Evolutionary conservation across 1,139 yeast species (phyloP).

Genomic region (Blastobotrys ciferrii): DNA sequence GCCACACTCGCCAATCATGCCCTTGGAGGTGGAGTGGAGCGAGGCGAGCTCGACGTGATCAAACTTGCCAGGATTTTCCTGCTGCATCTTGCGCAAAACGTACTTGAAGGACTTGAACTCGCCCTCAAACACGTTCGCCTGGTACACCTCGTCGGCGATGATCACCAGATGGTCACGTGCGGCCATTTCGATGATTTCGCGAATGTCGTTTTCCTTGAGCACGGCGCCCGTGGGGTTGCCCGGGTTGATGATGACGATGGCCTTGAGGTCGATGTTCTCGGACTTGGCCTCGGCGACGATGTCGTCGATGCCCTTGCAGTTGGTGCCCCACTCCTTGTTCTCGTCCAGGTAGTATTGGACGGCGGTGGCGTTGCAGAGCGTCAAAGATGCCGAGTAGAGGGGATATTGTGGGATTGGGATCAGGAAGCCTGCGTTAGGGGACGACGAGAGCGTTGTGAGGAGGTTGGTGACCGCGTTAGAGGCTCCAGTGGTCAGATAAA

Average conservation of each 20-base stretch:
- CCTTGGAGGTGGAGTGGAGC: constrained; percentile 92
- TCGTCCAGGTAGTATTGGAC: constrained; percentile 89
- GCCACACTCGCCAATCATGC: constrained; percentile 97
- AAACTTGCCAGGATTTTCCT: constrained; percentile 50
- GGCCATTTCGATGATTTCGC: constrained; percentile 69
- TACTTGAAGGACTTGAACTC: constrained; percentile 47
- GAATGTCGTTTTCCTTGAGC: constrained; percentile 61
- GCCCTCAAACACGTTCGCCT: constrained; percentile 78
- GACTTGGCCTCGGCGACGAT: constrained; percentile 52
- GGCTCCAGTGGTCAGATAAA: constrained; percentile 90
- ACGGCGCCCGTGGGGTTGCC: constrained; percentile 97
- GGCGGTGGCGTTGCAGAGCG: constrained; percentile 76
- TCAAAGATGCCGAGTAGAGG: constrained; percentile 86
- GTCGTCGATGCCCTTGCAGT: constrained; percentile 60
- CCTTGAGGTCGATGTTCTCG: constrained; percentile 64
- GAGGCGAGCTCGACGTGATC: constrained; percentile 85
- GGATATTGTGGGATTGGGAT: constrained; percentile 99
- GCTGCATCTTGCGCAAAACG: constrained; percentile 56
- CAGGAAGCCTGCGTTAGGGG: constrained; percentile 73
- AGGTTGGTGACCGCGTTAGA: constrained; percentile 83
- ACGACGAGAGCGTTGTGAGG: constrained; percentile 65
- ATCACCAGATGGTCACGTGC: constrained; percentile 81
- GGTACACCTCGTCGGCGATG: constrained; percentile 98
- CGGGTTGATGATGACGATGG: constrained; percentile 91
- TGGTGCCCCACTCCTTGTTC: constrained; percentile 76